A percentile compares a stretch with the other conserved stretches of the same genome.
phyloP scores from a whole-genome alignment of 768 basidiomycete species.

The Leucocoprinus birnbaumii region DNA sequence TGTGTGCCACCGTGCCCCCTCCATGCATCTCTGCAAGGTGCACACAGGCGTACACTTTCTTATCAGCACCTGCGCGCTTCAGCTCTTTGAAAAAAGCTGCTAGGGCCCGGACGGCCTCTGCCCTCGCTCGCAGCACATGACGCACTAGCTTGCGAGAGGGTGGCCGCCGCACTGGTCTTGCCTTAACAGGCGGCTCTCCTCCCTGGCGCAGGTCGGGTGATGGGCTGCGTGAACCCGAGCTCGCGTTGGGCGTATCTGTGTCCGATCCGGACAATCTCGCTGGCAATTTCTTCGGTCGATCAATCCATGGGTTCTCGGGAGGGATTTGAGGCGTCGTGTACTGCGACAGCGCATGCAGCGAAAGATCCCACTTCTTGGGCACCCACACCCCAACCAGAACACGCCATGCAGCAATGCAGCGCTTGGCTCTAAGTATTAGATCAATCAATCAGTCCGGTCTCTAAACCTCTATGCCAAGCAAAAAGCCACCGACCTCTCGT shows the following conservation, averaged over 20 bases:
- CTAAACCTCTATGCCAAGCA: background rate
- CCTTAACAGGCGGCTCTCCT: constrained; percentile 40
- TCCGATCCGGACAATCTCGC: constrained; percentile 17
- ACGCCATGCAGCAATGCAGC: constrained; percentile 90
- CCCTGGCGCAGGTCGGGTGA: constrained; percentile 23
- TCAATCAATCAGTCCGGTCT: background rate
- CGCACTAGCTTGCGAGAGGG: constrained; percentile 84
- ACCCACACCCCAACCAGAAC: constrained; percentile 95
- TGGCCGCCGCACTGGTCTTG: constrained; percentile 42
- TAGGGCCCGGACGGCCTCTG: constrained; percentile 76
- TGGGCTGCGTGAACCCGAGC: constrained; percentile 15
- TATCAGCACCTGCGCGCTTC: constrained; percentile 33
- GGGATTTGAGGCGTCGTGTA: constrained; percentile 69
- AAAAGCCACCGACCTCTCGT: constrained; percentile 59
- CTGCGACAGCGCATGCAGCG: constrained; percentile 66
- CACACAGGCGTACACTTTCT: constrained; percentile 39
- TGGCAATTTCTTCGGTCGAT: constrained; percentile 35
- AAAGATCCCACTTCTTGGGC: constrained; percentile 80
- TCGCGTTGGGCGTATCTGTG: constrained; percentile 15
- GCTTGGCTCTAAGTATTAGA: constrained; percentile 75
- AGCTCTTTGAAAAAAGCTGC: constrained; percentile 70
- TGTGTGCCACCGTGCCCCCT: constrained; percentile 30
- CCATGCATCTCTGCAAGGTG: constrained; percentile 51
- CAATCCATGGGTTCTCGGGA: constrained; percentile 71
- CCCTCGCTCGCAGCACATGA: constrained; percentile 84